Percentiles rank a stretch among this genome's conserved stretches.
Evolutionary conservation across 2,329 filamentous ascomycete species (phyloP).

Genomic region (Aspergillus carbonarius): DNA sequence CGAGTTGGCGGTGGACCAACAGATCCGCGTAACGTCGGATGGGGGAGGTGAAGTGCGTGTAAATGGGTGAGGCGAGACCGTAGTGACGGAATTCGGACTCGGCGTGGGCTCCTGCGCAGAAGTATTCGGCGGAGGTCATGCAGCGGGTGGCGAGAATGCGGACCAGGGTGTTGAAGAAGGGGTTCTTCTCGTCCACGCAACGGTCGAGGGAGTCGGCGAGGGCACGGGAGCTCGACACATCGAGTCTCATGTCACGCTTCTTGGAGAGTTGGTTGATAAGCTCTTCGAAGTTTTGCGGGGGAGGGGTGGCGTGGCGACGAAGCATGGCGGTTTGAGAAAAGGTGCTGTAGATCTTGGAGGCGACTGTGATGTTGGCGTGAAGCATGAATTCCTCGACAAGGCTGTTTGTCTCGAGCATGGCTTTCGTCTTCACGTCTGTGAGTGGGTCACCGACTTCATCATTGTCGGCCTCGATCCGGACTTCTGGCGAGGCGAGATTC

Average conservation of each 20-base stretch:
- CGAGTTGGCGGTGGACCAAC: slow-evolving; percentile 88
- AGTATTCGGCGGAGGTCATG: slow-evolving; percentile 99
- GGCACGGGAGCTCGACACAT: slow-evolving; percentile 84
- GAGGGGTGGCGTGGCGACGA: slow-evolving; percentile 85
- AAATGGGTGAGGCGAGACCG: slow-evolving; percentile 92
- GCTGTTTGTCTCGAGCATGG: slow-evolving; percentile 91
- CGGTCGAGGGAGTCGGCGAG: slow-evolving; percentile 87
- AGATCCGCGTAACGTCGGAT: slow-evolving; percentile 98
- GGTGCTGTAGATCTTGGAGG: slow-evolving; percentile 81
- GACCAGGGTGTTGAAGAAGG: slow-evolving; percentile 98
- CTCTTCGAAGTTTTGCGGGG: slow-evolving; percentile 95
- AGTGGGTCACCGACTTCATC: slow-evolving; percentile 95
- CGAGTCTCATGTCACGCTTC: slow-evolving; percentile 77
- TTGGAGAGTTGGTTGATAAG: slow-evolving; percentile 85
- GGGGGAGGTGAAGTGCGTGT: slow-evolving; percentile 97
- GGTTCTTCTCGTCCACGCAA: slow-evolving; percentile 75
- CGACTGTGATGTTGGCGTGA: slow-evolving; percentile 94
- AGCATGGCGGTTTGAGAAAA: slow-evolving; percentile 96
- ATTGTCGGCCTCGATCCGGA: slow-evolving; percentile 90
- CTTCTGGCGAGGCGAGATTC: slow-evolving; percentile 95
- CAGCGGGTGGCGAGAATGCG: slow-evolving; percentile 96
- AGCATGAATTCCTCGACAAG: slow-evolving; percentile 99
- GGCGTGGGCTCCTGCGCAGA: slow-evolving; percentile 88
- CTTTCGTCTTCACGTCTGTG: slow-evolving; percentile 87
- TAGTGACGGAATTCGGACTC: slow-evolving; percentile 97